Conservation (phyloP, 2,329 filamentous ascomycete species). For the Sclerotinia subarctica region DNA sequence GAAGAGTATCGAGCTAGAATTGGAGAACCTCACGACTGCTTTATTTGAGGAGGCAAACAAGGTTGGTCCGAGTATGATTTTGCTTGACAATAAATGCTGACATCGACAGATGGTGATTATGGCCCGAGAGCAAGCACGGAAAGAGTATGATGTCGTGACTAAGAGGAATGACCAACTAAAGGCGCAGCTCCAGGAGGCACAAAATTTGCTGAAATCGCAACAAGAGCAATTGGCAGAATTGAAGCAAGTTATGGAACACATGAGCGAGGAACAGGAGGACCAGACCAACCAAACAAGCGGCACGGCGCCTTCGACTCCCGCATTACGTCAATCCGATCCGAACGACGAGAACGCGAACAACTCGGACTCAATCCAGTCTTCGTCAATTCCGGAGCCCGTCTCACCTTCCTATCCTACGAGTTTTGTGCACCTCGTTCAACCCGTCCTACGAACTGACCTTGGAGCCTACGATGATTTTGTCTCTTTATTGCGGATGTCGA, state of each 20-base stretch:
- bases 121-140: conserved; percentile 84
- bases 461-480: conserved; percentile 81
- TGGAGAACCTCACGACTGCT: conserved; percentile 85
- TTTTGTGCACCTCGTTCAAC: conserved; percentile 79
- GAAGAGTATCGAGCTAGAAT: conserved; percentile 84
- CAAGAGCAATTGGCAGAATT: conserved; percentile 91
- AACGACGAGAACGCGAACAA: conserved; percentile 46
- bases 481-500: conserved; percentile 67
- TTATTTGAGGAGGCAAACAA: conserved; percentile 98
- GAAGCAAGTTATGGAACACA: conserved; percentile 87
- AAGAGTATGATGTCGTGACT: conserved; percentile 75
- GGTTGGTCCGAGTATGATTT: conserved; percentile 41
- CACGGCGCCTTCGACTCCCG: conserved; percentile 74
- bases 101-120: conserved; percentile 89
- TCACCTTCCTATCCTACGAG: conserved; percentile 61
- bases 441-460: conserved; percentile 79
- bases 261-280: conserved; percentile 72
- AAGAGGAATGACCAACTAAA: conserved; percentile 86
- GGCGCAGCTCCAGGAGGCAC: conserved; percentile 80
- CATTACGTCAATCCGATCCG: conserved; percentile 64
- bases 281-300: conserved; percentile 62
- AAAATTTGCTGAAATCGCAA: conserved; percentile 79
- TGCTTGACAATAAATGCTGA: conserved; percentile 46
- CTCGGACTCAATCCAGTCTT: conserved; percentile 34
- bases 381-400: conserved; percentile 43